These are phyloP conservation scores for Phoma sp. DNA, from an alignment of 2,329 filamentous ascomycete genomes.

Conservation along the genomic window DNA sequence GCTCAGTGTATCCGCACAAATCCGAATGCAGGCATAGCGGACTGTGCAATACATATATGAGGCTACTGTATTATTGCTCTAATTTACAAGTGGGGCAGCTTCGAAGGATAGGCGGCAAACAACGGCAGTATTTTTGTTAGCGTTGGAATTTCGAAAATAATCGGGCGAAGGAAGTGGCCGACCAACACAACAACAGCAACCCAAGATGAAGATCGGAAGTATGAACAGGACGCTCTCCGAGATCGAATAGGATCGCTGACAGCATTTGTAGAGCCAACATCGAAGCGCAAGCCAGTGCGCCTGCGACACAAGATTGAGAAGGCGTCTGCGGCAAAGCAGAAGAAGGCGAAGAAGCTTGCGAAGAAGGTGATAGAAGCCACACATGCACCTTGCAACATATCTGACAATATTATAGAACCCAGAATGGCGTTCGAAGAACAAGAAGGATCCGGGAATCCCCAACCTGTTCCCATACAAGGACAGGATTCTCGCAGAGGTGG, in stretches of 20 bases:
- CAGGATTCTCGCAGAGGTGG: conserved; percentile 90
- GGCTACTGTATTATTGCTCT: background rate
- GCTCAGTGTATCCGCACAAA: background rate
- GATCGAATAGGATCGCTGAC: conserved; percentile 10
- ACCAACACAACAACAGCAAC: conserved; percentile 16
- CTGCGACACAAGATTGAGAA: conserved; percentile 97
- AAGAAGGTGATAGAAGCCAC: conserved; percentile 67
- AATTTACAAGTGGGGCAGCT: background rate
- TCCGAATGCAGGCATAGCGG: too few relatives aligned
- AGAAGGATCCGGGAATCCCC: conserved; percentile 97
- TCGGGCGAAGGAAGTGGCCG: conserved; percentile 21
- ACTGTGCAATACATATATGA: background rate
- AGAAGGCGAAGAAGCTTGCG: conserved; percentile 83
- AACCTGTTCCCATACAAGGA: conserved; percentile 99
- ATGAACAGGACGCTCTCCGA: conserved; percentile 19
- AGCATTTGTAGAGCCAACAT: conserved; percentile 76
- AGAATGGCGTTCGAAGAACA: conserved; percentile 91
- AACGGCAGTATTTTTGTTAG: conserved; percentile 1
- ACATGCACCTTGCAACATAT: background rate
- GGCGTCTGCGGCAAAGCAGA: conserved; percentile 85
- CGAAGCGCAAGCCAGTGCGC: conserved; percentile 88
- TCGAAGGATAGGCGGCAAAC: background rate
- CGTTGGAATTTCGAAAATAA: conserved; percentile 34
- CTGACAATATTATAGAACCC: conserved; percentile 69
- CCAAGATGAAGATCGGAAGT: conserved; percentile 53